Conservation (phyloP, 805 yeast species). For the Scheffersomyces stipitis region DNA sequence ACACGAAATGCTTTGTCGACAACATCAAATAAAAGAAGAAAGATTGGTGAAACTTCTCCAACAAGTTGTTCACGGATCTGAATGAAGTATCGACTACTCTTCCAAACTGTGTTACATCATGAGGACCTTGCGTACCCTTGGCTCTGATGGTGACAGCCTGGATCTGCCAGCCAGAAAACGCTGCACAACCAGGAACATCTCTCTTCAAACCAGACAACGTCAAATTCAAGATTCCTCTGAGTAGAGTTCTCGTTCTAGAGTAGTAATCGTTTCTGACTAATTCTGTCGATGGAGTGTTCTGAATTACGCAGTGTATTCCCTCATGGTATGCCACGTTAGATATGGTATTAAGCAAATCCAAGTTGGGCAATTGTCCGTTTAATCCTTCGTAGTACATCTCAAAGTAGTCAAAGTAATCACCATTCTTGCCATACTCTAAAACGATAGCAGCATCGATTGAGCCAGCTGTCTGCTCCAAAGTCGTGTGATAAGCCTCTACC, state of each 20-base stretch:
- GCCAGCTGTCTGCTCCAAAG: conserved; percentile 87
- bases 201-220: conserved; percentile 65
- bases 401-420: conserved; percentile 69
- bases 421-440: conserved; percentile 67
- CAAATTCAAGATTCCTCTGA: conserved; percentile 65
- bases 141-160: conserved; percentile 86
- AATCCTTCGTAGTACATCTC: conserved; percentile 84
- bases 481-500: conserved; percentile 92
- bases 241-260: conserved; percentile 57
- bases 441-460: conserved; percentile 88
- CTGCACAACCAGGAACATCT: conserved; percentile 72
- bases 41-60: conserved; percentile 96
- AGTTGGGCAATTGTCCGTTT: conserved; percentile 93
- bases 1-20: conserved; percentile 77
- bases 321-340: conserved; percentile 75
- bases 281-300: conserved; percentile 51
- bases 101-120: conserved; percentile 89
- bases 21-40: conserved; percentile 87
- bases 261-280: conserved; percentile 48
- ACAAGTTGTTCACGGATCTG: conserved; percentile 84
- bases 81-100: conserved; percentile 84
- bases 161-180: conserved; percentile 94
- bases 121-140: conserved; percentile 51
- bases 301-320: conserved; percentile 66
- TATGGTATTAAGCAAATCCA: conserved; percentile 84